Evolutionary conservation across 2,329 filamentous ascomycete genomes (phyloP).

Genomic region (Fusarium odoratissimum): DNA sequence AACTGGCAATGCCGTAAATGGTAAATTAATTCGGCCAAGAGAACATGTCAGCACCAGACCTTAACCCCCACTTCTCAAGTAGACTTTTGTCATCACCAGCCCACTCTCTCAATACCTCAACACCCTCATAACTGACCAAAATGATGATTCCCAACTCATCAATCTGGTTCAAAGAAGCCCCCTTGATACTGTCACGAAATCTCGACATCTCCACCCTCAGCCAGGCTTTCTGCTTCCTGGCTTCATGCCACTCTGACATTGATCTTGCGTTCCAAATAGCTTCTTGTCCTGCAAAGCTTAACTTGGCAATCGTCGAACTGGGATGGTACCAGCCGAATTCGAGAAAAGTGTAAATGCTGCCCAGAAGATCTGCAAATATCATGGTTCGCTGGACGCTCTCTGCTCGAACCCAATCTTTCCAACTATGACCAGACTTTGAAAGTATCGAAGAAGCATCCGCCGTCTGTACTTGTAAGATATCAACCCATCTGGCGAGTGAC

Average conservation of each 20-base stretch:
- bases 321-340: not conserved
- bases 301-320: rapidly evolving
- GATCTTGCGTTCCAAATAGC: not conserved
- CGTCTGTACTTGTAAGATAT: not conserved
- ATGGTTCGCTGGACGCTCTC: not conserved
- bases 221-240: rapidly evolving
- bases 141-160: not conserved
- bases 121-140: not conserved
- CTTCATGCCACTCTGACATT: rapidly evolving
- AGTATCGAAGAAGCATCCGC: no score
- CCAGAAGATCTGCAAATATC: not conserved
- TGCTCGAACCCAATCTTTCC: not conserved
- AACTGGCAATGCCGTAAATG: rapidly evolving
- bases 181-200: rapidly evolving
- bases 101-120: not conserved
- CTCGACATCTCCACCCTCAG: rapidly evolving
- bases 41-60: not conserved
- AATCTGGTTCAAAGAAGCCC: not conserved
- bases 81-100: rapidly evolving
- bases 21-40: no score
- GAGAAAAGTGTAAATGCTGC: not conserved
- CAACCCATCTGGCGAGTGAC: rapidly evolving
- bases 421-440: rapidly evolving
- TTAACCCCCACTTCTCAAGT: not conserved
- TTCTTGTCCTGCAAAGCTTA: not conserved